Evolutionary conservation across 371 early-diverging fungal genomes (phyloP).

Genomic region (Thermomucor indicae-seudaticae): DNA sequence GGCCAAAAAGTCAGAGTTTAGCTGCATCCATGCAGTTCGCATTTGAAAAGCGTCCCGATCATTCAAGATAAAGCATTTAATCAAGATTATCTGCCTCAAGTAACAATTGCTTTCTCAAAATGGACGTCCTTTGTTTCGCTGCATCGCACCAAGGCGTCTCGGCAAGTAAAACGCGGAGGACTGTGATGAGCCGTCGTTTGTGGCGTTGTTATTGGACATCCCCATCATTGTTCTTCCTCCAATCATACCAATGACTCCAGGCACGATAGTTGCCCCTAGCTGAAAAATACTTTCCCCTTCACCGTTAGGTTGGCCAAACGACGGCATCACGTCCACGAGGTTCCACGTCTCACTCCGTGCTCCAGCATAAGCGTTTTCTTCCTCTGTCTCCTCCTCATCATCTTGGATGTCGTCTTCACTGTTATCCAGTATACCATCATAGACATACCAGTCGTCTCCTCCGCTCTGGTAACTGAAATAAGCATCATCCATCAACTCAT

Average conservation of each 20-base stretch:
- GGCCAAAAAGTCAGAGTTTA: no score
- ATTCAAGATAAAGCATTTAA: no score
- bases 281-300: slow-evolving; percentile 32
- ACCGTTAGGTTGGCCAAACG: slow-evolving; percentile 20
- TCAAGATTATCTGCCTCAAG: no score
- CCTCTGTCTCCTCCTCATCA: slow-evolving; percentile 5
- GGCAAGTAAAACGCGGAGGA: no score
- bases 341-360: slow-evolving; percentile 31
- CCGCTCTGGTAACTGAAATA: slow-evolving; percentile 8
- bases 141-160: no score
- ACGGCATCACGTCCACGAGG: slow-evolving; percentile 45
- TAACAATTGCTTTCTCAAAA: no score
- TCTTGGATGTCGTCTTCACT: slow-evolving; percentile 20
- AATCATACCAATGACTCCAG: slow-evolving; percentile 20
- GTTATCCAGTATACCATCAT: slow-evolving; percentile 13
- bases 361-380: slow-evolving; percentile 12
- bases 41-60: no score
- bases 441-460: slow-evolving; percentile 11
- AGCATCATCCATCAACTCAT: slow-evolving; percentile 12
- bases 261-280: slow-evolving; percentile 30
- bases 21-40: no score
- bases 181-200: no score
- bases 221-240: background rate
- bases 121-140: no score
- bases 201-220: no score